These are phyloP conservation scores for Linaria vulgaris DNA, from an alignment of 257 asterid species.

Conservation along the genomic window DNA sequence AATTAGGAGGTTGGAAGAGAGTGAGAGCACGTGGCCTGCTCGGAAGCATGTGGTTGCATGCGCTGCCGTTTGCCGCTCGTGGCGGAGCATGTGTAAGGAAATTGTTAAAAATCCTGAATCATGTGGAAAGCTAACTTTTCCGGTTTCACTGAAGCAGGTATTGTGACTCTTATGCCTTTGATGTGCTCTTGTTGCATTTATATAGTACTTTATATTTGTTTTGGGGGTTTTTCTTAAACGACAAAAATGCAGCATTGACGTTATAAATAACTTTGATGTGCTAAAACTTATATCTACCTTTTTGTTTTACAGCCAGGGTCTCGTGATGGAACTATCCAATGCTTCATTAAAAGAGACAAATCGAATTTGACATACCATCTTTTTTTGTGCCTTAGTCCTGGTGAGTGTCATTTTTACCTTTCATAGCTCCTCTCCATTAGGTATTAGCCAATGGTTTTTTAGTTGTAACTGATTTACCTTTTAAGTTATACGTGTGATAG, in stretches of 20 bases:
- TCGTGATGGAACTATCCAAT: slow-evolving; percentile 89
- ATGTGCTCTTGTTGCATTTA: background rate
- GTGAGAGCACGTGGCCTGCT: slow-evolving; percentile 90
- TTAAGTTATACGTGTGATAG: too few relatives aligned
- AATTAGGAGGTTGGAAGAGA: slow-evolving; percentile 84
- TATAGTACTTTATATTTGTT: background rate
- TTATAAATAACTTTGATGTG: background rate
- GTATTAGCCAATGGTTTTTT: too few relatives aligned
- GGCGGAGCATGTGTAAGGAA: slow-evolving; percentile 87
- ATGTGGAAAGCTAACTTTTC: slow-evolving; percentile 88
- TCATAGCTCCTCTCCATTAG: too few relatives aligned
- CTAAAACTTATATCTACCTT: slow-evolving; percentile 14
- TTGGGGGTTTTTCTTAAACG: too few relatives aligned
- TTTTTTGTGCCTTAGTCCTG: slow-evolving; percentile 86
- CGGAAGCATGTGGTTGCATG: slow-evolving; percentile 87
- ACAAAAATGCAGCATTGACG: too few relatives aligned
- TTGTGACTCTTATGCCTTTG: background rate
- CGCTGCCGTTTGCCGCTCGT: slow-evolving; percentile 87
- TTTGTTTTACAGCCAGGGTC: slow-evolving; percentile 70
- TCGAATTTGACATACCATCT: slow-evolving; percentile 86
- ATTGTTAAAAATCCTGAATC: slow-evolving; percentile 73
- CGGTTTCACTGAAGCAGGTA: slow-evolving; percentile 92
- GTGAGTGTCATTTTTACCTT: slow-evolving; percentile 40
- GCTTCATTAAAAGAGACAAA: slow-evolving; percentile 91
- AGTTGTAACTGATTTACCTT: too few relatives aligned